phyloP scores from a whole-genome alignment of 257 asterid genomes.

The Przewalskia tangutica region DNA sequence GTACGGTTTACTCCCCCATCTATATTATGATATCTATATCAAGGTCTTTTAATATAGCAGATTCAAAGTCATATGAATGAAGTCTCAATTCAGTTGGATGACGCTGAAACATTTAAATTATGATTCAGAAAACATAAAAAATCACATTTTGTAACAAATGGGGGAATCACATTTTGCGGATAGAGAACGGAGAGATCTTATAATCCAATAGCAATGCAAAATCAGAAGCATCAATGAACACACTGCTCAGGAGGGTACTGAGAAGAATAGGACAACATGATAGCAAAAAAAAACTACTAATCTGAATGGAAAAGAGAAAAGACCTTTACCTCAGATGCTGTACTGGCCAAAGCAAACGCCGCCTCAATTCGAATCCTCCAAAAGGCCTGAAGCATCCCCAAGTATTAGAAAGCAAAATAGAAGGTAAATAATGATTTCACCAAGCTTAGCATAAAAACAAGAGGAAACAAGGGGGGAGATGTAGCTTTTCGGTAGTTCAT shows the following conservation, averaged over 20 bases:
- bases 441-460: neutral
- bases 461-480: neutral
- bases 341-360: conserved; percentile 84
- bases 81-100: neutral
- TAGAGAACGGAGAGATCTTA: neutral
- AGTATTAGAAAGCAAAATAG: conserved; percentile 11
- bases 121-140: neutral
- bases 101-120: neutral
- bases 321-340: conserved; percentile 67
- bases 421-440: conserved; percentile 9
- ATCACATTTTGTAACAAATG: neutral
- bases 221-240: conserved; percentile 1
- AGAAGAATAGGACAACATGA: neutral
- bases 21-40: neutral
- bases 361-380: conserved; percentile 96
- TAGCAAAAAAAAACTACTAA: neutral
- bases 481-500: neutral
- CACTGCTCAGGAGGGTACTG: neutral
- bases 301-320: neutral
- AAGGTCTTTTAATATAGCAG: neutral
- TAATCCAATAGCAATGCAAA: neutral
- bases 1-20: neutral
- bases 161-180: neutral
- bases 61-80: neutral
- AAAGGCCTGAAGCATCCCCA: conserved; percentile 46